These are phyloP conservation scores for Cydonia oblonga DNA, from an alignment of 331 rosid genomes.

Conservation along the genomic window DNA sequence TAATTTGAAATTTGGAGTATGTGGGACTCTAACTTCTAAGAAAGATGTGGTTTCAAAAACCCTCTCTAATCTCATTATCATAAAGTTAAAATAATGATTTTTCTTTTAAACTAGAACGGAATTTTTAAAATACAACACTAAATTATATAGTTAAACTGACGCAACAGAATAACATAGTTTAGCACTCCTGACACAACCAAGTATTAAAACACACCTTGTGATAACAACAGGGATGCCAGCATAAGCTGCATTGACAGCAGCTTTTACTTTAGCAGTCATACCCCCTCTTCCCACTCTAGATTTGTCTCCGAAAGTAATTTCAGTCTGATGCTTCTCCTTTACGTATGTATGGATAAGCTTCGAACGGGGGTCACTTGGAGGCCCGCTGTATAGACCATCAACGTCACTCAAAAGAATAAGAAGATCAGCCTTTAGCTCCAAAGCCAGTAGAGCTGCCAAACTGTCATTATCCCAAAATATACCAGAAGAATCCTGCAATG, in stretches of 20 bases:
- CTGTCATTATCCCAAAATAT: constrained; percentile 36
- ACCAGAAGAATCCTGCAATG: constrained; percentile 77
- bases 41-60: not conserved
- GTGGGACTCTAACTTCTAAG: not conserved
- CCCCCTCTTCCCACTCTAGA: constrained; percentile 99
- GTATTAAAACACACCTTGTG: constrained; percentile 48
- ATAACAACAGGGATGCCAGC: constrained; percentile 95
- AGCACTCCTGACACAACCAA: not conserved
- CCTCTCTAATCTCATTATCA: not conserved
- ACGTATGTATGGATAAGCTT: constrained; percentile 85
- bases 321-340: constrained; percentile 79
- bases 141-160: not conserved
- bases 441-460: constrained; percentile 89
- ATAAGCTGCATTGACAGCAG: constrained; percentile 77
- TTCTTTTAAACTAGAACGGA: not conserved
- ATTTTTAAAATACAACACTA: no score
- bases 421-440: constrained; percentile 95
- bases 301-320: constrained; percentile 95
- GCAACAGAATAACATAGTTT: not conserved
- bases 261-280: constrained; percentile 98
- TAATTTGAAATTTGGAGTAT: not conserved
- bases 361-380: constrained; percentile 93
- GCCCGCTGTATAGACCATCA: constrained; percentile 92
- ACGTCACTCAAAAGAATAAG: constrained; percentile 93
- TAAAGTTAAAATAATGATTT: not conserved